Conservation (phyloP, 139 green algal genomes). For the Chlamydomonas incerta region DNA sequence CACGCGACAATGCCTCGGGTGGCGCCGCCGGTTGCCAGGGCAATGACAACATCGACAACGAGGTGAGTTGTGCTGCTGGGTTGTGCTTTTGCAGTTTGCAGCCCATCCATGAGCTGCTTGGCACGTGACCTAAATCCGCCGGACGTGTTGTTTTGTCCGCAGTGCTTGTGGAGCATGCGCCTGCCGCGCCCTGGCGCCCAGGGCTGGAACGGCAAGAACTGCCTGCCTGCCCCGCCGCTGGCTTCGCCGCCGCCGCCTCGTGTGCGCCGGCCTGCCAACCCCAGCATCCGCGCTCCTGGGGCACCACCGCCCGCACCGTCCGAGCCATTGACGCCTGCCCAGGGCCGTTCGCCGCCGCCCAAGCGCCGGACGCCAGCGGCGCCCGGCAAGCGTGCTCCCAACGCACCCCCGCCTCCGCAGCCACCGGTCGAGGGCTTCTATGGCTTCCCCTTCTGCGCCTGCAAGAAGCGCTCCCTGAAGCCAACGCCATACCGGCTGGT, state of each 20-base stretch:
- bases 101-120: too few species aligned
- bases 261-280: too few species aligned
- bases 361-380: too few species aligned
- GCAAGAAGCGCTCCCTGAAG: background rate
- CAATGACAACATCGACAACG: background rate
- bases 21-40: background rate
- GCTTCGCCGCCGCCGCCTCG: background rate
- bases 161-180: slow-evolving; percentile 11
- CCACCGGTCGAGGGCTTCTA: background rate
- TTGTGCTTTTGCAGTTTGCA: too few species aligned
- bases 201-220: background rate
- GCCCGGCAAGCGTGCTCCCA: background rate
- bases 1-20: background rate
- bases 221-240: background rate
- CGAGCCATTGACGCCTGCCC: too few species aligned
- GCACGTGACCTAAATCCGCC: too few species aligned
- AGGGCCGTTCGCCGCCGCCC: too few species aligned
- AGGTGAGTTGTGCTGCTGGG: background rate
- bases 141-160: too few species aligned
- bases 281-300: too few species aligned
- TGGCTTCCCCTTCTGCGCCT: slow-evolving; percentile 20
- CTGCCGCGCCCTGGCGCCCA: background rate
- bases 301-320: too few species aligned
- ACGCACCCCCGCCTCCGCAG: background rate
- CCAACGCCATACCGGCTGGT: background rate